phyloP scores from a whole-genome alignment of 352 stramenopile genomes.

The Thraustochytrium striatum region DNA sequence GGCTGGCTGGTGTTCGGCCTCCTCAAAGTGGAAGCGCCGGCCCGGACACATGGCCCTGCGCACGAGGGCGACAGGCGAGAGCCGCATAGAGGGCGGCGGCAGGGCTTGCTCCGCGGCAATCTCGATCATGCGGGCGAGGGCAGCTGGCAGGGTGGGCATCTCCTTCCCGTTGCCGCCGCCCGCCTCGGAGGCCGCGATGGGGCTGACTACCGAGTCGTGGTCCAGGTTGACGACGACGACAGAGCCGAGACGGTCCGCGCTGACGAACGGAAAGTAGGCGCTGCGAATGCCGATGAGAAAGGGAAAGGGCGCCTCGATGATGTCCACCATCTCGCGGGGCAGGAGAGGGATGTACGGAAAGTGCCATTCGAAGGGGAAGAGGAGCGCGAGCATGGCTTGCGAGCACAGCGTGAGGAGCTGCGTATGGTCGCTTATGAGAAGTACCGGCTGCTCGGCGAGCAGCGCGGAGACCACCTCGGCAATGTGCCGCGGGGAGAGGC shows the following conservation, averaged over 20 bases:
- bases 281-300: slow-evolving; percentile 48
- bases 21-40: no score
- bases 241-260: not conserved
- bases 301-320: slow-evolving; percentile 43
- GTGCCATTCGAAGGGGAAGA: slow-evolving; percentile 42
- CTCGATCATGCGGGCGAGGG: no score
- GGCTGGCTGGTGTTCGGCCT: no score
- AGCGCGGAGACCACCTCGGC: not conserved
- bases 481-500: not conserved
- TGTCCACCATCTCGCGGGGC: not conserved
- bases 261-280: slow-evolving; percentile 64
- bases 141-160: no score
- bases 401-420: slow-evolving; percentile 62
- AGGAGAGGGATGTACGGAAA: slow-evolving; percentile 41
- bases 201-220: not conserved
- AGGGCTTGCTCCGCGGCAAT: no score
- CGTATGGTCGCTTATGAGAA: slow-evolving; percentile 37
- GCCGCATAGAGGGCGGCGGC: no score
- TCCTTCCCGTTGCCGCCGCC: no score
- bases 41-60: no score
- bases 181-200: not conserved
- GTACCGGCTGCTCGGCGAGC: slow-evolving; percentile 10
- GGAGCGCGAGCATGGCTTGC: slow-evolving; percentile 19
- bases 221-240: slow-evolving; percentile 21
- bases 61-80: no score